Evolutionary conservation across 2,329 filamentous ascomycete species (phyloP).

Genomic region (Alternaria viburni): DNA sequence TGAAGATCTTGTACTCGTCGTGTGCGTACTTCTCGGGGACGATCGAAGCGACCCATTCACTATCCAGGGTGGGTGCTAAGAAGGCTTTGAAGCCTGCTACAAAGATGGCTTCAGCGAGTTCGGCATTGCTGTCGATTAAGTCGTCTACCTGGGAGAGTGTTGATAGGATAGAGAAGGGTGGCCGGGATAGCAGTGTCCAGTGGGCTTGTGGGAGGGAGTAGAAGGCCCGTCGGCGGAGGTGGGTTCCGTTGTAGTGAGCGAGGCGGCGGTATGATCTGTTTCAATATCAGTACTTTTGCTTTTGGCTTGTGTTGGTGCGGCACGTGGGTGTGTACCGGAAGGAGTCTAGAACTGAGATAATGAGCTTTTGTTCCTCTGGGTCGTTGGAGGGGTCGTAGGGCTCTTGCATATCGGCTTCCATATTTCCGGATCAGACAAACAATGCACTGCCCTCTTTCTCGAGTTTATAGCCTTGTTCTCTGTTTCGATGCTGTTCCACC

Average conservation of each 20-base stretch:
- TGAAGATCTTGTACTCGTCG: conserved; percentile 41
- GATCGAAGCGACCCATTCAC: conserved; percentile 42
- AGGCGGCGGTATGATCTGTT: conserved; percentile 80
- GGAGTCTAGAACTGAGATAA: conserved; percentile 85
- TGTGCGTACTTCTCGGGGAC: conserved; percentile 36
- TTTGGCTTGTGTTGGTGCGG: background rate
- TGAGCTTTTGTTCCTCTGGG: conserved; percentile 78
- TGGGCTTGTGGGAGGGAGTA: conserved; percentile 86
- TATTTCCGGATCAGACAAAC: no score
- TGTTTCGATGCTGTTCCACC: no score
- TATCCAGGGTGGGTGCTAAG: conserved; percentile 39
- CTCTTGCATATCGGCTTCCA: conserved; percentile 60
- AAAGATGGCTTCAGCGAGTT: conserved; percentile 80
- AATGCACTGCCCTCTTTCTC: no score
- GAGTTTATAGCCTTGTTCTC: no score
- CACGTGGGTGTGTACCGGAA: conserved; percentile 67
- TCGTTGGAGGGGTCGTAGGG: conserved; percentile 73
- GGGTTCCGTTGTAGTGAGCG: conserved; percentile 89
- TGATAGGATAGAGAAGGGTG: conserved; percentile 83
- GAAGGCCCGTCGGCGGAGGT: conserved; percentile 88
- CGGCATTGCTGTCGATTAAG: conserved; percentile 87
- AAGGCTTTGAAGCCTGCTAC: conserved; percentile 49
- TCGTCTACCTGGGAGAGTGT: conserved; percentile 80
- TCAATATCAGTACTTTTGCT: background rate
- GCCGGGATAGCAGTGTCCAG: conserved; percentile 79